Evolutionary conservation across 1,284 basidiomycete genomes (phyloP).

Genomic region (Tilletia setariae): DNA sequence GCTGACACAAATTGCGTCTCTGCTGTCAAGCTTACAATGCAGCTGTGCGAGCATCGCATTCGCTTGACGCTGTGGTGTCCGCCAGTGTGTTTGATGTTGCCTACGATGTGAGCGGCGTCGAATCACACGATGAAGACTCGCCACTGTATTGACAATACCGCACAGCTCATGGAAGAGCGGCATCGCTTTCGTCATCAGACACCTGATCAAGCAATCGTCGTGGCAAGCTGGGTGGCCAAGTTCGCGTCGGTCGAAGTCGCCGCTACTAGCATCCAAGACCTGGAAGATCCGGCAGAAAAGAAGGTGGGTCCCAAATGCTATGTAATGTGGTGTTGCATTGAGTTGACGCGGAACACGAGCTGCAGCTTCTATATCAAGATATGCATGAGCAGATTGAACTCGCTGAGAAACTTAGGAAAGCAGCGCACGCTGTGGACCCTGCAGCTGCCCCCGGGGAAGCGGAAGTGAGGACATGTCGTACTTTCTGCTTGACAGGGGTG

Average conservation of each 20-base stretch:
- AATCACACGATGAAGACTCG: background rate
- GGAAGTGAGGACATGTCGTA: background rate
- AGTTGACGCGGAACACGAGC: too few relatives aligned
- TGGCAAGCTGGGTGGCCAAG: conserved; percentile 9
- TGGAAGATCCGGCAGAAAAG: background rate
- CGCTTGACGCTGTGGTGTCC: background rate
- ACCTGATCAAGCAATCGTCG: background rate
- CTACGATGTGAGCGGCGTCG: background rate
- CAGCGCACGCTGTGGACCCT: background rate
- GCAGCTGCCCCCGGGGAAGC: conserved; percentile 1
- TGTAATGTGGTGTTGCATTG: too few relatives aligned
- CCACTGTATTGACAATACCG: background rate
- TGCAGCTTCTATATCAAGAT: background rate
- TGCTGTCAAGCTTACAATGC: background rate
- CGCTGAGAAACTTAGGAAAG: conserved; percentile 1
- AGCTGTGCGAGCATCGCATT: background rate
- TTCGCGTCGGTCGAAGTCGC: conserved; percentile 12
- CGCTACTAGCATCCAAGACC: background rate
- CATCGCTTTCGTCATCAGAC: background rate
- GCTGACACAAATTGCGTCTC: background rate
- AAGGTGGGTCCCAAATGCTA: background rate
- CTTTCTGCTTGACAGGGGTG: too few relatives aligned
- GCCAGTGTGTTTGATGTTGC: conserved; percentile 10
- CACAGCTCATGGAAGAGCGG: conserved; percentile 12
- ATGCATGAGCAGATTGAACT: background rate